phyloP scores from a whole-genome alignment of 257 asterid genomes.

The Gentiana straminea region DNA sequence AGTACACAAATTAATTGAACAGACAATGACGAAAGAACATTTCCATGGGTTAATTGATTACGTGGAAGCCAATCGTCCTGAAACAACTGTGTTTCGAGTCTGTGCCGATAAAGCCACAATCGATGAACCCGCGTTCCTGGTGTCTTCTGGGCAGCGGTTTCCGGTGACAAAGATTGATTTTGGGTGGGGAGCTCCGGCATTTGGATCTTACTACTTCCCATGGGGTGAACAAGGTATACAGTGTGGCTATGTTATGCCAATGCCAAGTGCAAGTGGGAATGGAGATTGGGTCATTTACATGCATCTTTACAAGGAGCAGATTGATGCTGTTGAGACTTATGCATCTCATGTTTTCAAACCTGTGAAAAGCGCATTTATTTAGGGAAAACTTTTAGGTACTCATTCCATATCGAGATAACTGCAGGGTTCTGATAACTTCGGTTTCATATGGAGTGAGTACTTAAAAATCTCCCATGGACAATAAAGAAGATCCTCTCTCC shows the following conservation, averaged over 20 bases:
- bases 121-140: conserved; percentile 47
- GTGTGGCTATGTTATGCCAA: conserved; percentile 51
- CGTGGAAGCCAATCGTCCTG: conserved; percentile 65
- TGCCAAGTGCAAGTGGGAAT: conserved; percentile 45
- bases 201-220: conserved; percentile 50
- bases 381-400: no score
- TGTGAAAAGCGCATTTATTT: conserved; percentile 5
- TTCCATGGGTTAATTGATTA: conserved; percentile 52
- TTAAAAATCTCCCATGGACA: no score
- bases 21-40: conserved; percentile 37
- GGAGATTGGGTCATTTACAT: conserved; percentile 68
- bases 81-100: conserved; percentile 26
- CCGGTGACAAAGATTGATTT: conserved; percentile 37
- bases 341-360: conserved; percentile 32
- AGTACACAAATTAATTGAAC: conserved; percentile 29
- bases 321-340: conserved; percentile 34
- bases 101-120: conserved; percentile 27
- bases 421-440: no score
- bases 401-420: no score
- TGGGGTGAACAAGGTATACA: conserved; percentile 41
- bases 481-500: no score
- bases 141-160: conserved; percentile 43
- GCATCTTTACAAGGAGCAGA: conserved; percentile 37
- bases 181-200: conserved; percentile 51
- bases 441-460: no score